Evolutionary conservation across 208 protist genomes (phyloP), one percentile per base, ranked within the genome.

Genomic region (Angomonas deanei): DNA sequence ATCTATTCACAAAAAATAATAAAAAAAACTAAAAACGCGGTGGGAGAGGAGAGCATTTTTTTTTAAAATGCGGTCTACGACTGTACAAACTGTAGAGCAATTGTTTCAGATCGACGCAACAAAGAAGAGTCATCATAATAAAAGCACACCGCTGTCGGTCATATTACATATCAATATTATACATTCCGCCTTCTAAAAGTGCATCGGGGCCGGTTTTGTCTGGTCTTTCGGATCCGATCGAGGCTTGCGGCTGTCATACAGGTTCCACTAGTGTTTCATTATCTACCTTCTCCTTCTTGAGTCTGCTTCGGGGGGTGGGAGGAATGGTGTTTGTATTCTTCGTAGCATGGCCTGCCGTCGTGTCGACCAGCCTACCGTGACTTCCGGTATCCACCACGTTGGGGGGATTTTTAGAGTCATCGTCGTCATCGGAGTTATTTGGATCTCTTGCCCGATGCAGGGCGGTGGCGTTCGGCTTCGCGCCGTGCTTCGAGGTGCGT

Each of bases 221-320:
- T 28, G 17, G 28, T 28, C 21, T 21, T 13, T 34, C 19, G 46
- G 24, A 15, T 23, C 60, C n/a, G 52, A 24, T 0, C 42, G 28
- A 1, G 73, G 80, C 0, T 66, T 74, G 13, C 80, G 72, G 55
- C 48, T 31, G 3, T 81, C 63, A 53, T 83, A 83, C 70, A 87
- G 38, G 21, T 73, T 54, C 80, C 80, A 87, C n/a, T 62, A 87
- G 55, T 33, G 74, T 50, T 26, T 78, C 64, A 55, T 80, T 24
- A n/a, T 38, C 48, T 5, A 47, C 26, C 19, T 42, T 5, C 46
- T 67, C 21, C n/a, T 52, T 19, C 31, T 55, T 36, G 28, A 39
- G 24, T 21, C 30, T 15, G 1, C 1, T 5, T 8, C 19, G 15
- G 11, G 10, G 24, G 8, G 23, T 42, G 63, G 2, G 1, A 26